These are phyloP conservation scores for Penicillium paneum DNA, from an alignment of 2,329 filamentous ascomycete genomes.

Conservation along the genomic window DNA sequence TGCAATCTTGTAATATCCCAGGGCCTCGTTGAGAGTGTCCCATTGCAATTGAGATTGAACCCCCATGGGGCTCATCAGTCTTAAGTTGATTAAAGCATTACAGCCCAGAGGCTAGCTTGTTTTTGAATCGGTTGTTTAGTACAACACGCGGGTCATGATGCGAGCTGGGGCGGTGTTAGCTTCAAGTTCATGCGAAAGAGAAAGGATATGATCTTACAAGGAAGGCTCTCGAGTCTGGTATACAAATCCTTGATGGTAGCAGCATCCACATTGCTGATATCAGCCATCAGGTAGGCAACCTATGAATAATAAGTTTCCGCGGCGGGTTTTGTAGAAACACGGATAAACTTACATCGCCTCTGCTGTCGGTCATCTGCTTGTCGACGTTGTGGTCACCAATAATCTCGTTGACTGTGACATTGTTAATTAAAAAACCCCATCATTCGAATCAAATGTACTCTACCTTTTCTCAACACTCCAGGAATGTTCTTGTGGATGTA, in stretches of 20 bases:
- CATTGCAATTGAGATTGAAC: constrained; percentile 1
- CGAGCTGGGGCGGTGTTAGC: constrained; percentile 33
- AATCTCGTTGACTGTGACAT: constrained; percentile 76
- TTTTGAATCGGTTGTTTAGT: constrained; percentile 28
- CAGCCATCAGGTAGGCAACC: constrained; percentile 95
- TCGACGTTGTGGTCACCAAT: constrained; percentile 95
- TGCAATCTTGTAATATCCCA: not conserved
- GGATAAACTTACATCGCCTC: constrained; percentile 66
- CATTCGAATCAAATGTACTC: not conserved
- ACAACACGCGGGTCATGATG: constrained; percentile 47
- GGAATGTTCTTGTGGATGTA: constrained; percentile 97
- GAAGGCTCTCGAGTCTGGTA: constrained; percentile 74
- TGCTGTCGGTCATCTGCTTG: constrained; percentile 96
- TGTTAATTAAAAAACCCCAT: not conserved
- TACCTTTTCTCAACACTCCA: constrained; percentile 82
- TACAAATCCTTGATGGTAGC: constrained; percentile 82
- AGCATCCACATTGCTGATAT: constrained; percentile 81
- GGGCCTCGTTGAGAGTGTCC: constrained; percentile 23
- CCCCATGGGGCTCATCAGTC: constrained; percentile 3
- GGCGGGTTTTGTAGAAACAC: too few relatives aligned
- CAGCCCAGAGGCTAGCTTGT: constrained; percentile 4
- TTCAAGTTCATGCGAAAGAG: not conserved
- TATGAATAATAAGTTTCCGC: constrained; percentile 31
- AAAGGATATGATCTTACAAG: constrained; percentile 57
- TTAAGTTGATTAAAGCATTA: constrained; percentile 24